phyloP scores from a whole-genome alignment of 371 early-diverging fungal genomes.

The Apophysomyces ossiformis region DNA sequence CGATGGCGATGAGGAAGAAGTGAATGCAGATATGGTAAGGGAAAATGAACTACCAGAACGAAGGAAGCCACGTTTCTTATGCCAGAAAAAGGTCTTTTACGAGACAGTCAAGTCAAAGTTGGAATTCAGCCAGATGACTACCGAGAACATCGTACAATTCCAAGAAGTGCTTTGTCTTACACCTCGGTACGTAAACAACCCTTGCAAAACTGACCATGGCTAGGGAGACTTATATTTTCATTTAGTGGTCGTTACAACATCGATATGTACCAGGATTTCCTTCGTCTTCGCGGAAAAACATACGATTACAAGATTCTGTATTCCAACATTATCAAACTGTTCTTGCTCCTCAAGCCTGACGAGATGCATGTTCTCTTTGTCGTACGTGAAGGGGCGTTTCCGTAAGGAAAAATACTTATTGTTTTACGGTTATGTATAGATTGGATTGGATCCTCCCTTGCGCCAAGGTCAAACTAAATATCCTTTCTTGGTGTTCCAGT shows the following conservation, averaged over 20 bases:
- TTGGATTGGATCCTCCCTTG: slow-evolving; percentile 96
- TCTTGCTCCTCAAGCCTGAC: slow-evolving; percentile 92
- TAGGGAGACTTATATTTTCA: background rate
- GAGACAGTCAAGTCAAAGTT: slow-evolving; percentile 92
- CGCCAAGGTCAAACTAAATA: slow-evolving; percentile 99
- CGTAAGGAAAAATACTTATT: background rate
- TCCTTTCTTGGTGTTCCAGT: slow-evolving; percentile 96
- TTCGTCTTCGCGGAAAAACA: slow-evolving; percentile 96
- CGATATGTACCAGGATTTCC: slow-evolving; percentile 90
- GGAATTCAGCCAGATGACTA: slow-evolving; percentile 85
- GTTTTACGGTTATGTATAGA: slow-evolving; percentile 32
- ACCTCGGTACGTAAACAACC: slow-evolving; percentile 62
- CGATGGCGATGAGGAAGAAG: slow-evolving; percentile 69
- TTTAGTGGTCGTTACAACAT: slow-evolving; percentile 93
- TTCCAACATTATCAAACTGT: slow-evolving; percentile 81
- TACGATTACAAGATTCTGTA: slow-evolving; percentile 97
- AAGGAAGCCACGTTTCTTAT: background rate
- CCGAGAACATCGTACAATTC: slow-evolving; percentile 91
- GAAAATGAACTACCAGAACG: background rate
- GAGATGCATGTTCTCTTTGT: slow-evolving; percentile 92
- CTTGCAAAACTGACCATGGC: background rate
- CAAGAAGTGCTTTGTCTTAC: slow-evolving; percentile 89
- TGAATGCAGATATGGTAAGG: slow-evolving; percentile 71
- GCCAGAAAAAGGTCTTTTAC: slow-evolving; percentile 69
- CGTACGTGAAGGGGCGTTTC: slow-evolving; percentile 31